Base-by-base conservation (phyloP, 2,329 filamentous ascomycete genomes). In the Aspergillus sojae region DNA sequence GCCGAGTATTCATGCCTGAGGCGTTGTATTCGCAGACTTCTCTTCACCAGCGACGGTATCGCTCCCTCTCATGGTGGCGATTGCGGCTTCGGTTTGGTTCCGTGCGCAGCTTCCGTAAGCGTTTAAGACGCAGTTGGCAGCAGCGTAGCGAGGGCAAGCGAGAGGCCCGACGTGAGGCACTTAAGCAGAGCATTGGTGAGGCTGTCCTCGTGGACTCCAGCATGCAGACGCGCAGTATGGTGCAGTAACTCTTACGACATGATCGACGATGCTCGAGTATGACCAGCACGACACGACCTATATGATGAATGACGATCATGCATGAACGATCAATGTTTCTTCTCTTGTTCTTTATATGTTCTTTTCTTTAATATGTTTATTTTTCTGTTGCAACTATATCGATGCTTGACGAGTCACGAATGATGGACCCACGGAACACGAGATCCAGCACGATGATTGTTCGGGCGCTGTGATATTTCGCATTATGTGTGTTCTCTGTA, bases 121-220 rank as follows among this genome's bases (percentile, higher is more conserved):
- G 79, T 57, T 65, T 87, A 9, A 73, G 77, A 43, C 80, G 82
- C 50, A 71, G 75, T n/a, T 75, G 77, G 63, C 77, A 78, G 66
- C 71, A 72, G 58, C 78, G 79, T 56, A 79, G 81, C 57, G 80
- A 84, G 62, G 74, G 78, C 60, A 81, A 77, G 65, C 79, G 81
- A 58, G 84, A 88, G 72, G 83, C 81, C 66, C 77, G 84, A 63
- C 78, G 86, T 64, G 80, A 85, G 65, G 80, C 77, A 62, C 75
- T 89, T 57, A 82, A 86, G 66, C 80, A 81, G 61, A 85, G 81
- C 61, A 89, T 89, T 30, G 63, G 68, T 36, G 67, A 67, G n/a
- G 67, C 67, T 1, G 63, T 67, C 4, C 39, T 69, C 45, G 57
- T 70, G 58, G 64, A 66, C 43, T 69, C 65, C 26, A 70, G 67